Conservation (phyloP, 495 filamentous ascomycete genomes). For the Aspergillus avenaceus region DNA sequence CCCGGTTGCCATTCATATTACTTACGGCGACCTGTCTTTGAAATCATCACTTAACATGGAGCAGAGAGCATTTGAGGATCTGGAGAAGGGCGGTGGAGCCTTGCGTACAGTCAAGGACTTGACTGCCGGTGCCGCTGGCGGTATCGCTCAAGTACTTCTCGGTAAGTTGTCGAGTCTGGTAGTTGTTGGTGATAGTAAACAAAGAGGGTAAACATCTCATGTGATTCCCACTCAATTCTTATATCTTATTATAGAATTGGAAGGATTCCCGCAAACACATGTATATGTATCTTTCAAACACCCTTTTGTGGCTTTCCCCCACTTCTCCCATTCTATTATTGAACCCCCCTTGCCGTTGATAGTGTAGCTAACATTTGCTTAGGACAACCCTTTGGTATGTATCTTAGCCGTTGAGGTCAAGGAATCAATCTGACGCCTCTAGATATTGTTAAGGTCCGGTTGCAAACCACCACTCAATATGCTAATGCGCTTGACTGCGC, state of each 20-base stretch:
- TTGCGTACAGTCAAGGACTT: constrained; percentile 82
- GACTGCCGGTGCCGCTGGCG: constrained; percentile 84
- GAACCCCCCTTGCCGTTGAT: background rate
- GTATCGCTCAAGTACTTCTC: constrained; percentile 89
- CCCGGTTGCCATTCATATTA: no score
- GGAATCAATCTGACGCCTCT: constrained; percentile 14
- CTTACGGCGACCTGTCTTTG: background rate
- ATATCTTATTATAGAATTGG: no score
- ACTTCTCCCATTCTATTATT: no score
- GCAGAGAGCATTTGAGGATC: constrained; percentile 34
- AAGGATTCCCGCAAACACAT: no score
- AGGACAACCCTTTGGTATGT: constrained; percentile 90
- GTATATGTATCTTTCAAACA: no score
- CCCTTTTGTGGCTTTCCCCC: no score
- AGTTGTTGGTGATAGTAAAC: background rate
- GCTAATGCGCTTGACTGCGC: constrained; percentile 75
- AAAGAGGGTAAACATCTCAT: no score
- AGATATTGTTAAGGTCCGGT: constrained; percentile 97
- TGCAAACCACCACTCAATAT: constrained; percentile 85
- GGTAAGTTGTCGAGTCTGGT: constrained; percentile 54
- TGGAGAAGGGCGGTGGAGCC: constrained; percentile 34
- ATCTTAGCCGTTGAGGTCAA: background rate
- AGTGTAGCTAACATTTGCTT: constrained; percentile 24
- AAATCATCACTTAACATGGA: constrained; percentile 21
- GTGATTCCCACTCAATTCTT: no score